phyloP scores from a whole-genome alignment of 495 filamentous ascomycete species.

The Tuber brumale region DNA sequence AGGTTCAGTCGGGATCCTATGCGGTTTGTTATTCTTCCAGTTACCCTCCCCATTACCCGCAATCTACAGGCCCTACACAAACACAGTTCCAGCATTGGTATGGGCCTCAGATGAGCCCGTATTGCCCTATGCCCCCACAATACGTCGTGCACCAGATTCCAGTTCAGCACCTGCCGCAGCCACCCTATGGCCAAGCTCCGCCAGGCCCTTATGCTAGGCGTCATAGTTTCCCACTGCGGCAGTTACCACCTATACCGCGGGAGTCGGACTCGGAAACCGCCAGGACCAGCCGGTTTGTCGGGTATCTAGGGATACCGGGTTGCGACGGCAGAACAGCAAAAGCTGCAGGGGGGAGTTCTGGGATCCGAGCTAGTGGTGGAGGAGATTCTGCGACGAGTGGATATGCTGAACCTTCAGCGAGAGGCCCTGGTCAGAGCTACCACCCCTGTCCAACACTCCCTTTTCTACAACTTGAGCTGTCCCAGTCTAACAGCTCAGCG shows the following conservation, averaged over 20 bases:
- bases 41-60: constrained; percentile 25
- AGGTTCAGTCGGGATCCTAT: constrained; percentile 15
- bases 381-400: not conserved
- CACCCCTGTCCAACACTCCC: constrained; percentile 12
- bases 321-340: constrained; percentile 24
- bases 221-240: constrained; percentile 29
- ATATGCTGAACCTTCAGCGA: constrained; percentile 13
- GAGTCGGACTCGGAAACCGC: constrained; percentile 13
- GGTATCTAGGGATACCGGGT: constrained; percentile 17
- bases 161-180: constrained; percentile 16
- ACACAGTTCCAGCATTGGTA: constrained; percentile 29
- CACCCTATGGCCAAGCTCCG: constrained; percentile 8
- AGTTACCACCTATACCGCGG: constrained; percentile 22
- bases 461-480: constrained; percentile 21
- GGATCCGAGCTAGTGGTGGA: not conserved
- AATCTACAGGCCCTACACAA: constrained; percentile 23
- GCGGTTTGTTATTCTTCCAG: constrained; percentile 25
- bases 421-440: constrained; percentile 22
- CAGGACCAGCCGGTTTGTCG: constrained; percentile 10
- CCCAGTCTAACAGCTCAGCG: constrained; percentile 30
- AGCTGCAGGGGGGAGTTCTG: constrained; percentile 6
- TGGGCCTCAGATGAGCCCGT: constrained; percentile 17
- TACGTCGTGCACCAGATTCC: constrained; percentile 17
- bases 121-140: constrained; percentile 18
- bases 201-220: constrained; percentile 19